Conservation (phyloP, 495 filamentous ascomycete genomes). For the Durotheca rogersii region DNA sequence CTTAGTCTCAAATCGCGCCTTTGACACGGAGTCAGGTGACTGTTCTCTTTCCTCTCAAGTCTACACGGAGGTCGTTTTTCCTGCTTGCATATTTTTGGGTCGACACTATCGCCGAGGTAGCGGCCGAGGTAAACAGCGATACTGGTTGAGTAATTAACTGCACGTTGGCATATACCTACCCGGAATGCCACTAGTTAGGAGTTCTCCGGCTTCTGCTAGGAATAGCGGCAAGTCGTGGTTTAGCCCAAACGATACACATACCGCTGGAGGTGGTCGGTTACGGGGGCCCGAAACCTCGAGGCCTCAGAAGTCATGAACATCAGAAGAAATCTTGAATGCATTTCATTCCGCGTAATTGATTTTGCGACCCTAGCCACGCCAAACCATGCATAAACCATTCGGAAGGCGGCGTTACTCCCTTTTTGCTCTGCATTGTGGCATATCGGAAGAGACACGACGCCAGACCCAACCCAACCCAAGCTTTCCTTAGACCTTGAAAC, state of each 20-base stretch:
- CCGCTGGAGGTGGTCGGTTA: too few relatives aligned
- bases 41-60: background rate
- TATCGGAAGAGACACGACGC: slow-evolving; percentile 35
- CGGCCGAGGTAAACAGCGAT: too few relatives aligned
- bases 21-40: slow-evolving; percentile 26
- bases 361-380: slow-evolving; percentile 40
- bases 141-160: too few relatives aligned
- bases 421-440: slow-evolving; percentile 29
- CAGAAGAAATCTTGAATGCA: slow-evolving; percentile 28
- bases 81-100: too few relatives aligned
- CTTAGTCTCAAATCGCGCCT: slow-evolving; percentile 9
- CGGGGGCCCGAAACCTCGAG: too few relatives aligned
- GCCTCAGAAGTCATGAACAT: too few relatives aligned
- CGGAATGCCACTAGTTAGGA: too few relatives aligned
- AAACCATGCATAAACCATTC: slow-evolving; percentile 38
- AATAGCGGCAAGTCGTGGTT: background rate
- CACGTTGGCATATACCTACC: too few relatives aligned
- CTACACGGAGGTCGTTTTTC: too few relatives aligned
- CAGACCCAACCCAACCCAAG: slow-evolving; percentile 34
- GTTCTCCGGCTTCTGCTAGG: too few relatives aligned
- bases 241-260: too few relatives aligned
- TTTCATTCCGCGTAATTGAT: slow-evolving; percentile 37
- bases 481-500: slow-evolving; percentile 93
- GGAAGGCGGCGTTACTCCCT: slow-evolving; percentile 29
- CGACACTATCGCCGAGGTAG: too few relatives aligned